Conservation (phyloP, 257 asterid species). For the Nicotiana knightiana region DNA sequence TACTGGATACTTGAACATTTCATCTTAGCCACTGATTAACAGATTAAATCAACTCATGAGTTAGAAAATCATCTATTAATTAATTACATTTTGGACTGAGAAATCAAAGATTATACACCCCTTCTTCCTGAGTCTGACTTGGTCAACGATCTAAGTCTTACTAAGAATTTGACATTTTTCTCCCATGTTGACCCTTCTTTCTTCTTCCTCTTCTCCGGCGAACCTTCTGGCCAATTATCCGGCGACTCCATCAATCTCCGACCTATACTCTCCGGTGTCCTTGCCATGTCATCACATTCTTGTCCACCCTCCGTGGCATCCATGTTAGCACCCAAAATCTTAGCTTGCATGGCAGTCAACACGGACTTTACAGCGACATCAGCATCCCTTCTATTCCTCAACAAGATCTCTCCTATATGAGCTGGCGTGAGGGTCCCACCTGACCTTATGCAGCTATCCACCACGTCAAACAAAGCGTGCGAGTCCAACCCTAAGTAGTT, state of each 20-base stretch:
- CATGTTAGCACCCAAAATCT: slow-evolving; percentile 30
- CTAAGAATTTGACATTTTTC: slow-evolving; percentile 30
- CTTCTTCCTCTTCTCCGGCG: slow-evolving; percentile 26
- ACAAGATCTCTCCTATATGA: slow-evolving; percentile 39
- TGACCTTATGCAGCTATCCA: slow-evolving; percentile 40
- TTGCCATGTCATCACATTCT: slow-evolving; percentile 22
- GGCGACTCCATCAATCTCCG: slow-evolving; percentile 16
- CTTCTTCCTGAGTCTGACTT: slow-evolving; percentile 44
- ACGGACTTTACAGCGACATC: slow-evolving; percentile 29
- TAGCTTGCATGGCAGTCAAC: slow-evolving; percentile 35
- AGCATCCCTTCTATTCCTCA: slow-evolving; percentile 35
- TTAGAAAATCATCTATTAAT: background rate
- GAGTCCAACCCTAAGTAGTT: slow-evolving; percentile 43
- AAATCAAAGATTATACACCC: slow-evolving; percentile 15
- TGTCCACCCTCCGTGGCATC: slow-evolving; percentile 5
- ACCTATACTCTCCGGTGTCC: slow-evolving; percentile 18
- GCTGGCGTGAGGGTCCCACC: slow-evolving; percentile 54
- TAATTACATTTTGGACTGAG: background rate
- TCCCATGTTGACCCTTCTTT: slow-evolving; percentile 30
- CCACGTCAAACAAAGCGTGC: slow-evolving; percentile 34
- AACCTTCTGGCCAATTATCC: slow-evolving; percentile 14
- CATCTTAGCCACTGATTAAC: background rate
- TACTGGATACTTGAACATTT: background rate
- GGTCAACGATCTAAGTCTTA: slow-evolving; percentile 35
- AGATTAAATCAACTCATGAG: background rate